Conservation (phyloP, 352 stramenopile species). For the Pythium pyrilobum region DNA sequence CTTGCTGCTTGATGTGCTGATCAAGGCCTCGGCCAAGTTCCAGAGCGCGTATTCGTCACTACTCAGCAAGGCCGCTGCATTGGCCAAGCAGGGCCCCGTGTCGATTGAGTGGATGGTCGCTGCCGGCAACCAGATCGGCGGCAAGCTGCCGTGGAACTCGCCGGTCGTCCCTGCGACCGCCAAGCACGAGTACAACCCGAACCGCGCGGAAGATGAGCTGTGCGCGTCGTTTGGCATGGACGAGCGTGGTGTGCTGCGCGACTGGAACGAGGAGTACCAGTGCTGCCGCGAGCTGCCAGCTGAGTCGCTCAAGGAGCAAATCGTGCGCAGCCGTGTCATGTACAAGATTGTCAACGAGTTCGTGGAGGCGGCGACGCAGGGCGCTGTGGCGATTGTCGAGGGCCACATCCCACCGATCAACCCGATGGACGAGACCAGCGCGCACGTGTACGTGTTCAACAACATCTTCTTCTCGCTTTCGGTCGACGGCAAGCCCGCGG, state of each 20-base stretch:
- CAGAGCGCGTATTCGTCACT: constrained; percentile 62
- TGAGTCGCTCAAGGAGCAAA: constrained; percentile 78
- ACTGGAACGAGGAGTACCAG: constrained; percentile 98
- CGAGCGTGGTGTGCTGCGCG: constrained; percentile 85
- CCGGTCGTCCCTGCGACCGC: constrained; percentile 19
- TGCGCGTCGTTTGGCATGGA: constrained; percentile 90
- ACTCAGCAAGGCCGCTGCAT: constrained; percentile 66
- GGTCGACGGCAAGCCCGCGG: constrained; percentile 64
- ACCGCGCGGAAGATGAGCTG: constrained; percentile 89
- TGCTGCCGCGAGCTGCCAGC: constrained; percentile 81
- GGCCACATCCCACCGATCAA: constrained; percentile 95
- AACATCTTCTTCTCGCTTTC: constrained; percentile 97
- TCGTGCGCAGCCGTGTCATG: constrained; percentile 91
- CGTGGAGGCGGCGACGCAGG: constrained; percentile 87
- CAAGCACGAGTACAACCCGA: constrained; percentile 70
- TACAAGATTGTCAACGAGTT: constrained; percentile 96
- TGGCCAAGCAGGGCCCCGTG: constrained; percentile 68
- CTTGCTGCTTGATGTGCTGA: constrained; percentile 80
- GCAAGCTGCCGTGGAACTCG: constrained; percentile 81
- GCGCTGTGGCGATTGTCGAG: constrained; percentile 91
- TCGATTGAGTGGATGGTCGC: constrained; percentile 87
- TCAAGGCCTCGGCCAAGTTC: constrained; percentile 67
- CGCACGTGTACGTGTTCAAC: constrained; percentile 97
- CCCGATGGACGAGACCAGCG: constrained; percentile 89
- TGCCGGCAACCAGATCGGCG: constrained; percentile 62